Evolutionary conservation across 805 yeast genomes (phyloP).

Genomic region (Groenewaldozyma salmanticensis): DNA sequence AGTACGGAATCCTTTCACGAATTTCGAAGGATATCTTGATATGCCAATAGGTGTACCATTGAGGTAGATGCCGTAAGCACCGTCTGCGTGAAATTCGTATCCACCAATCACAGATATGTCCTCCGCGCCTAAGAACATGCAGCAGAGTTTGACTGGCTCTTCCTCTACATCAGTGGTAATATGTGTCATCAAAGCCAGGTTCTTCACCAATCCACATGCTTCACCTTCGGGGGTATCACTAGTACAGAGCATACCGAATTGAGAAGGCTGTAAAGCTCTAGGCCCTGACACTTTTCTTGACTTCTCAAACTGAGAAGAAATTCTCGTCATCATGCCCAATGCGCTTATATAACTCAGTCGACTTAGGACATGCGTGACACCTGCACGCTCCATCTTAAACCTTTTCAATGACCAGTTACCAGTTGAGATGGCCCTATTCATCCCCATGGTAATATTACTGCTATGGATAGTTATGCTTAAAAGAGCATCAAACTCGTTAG

Average conservation of each 20-base stretch:
- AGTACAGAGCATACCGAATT: slow-evolving; percentile 97
- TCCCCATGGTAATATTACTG: slow-evolving; percentile 85
- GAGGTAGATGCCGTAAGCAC: slow-evolving; percentile 77
- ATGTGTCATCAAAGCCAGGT: slow-evolving; percentile 95
- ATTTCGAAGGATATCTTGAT: slow-evolving; percentile 75
- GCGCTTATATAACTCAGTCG: slow-evolving; percentile 90
- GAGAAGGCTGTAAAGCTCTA: slow-evolving; percentile 97
- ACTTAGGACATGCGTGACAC: slow-evolving; percentile 93
- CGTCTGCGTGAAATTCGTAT: slow-evolving; percentile 62
- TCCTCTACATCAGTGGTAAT: slow-evolving; percentile 98
- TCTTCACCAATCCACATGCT: slow-evolving; percentile 97
- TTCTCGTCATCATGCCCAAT: slow-evolving; percentile 98
- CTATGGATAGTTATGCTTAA: slow-evolving; percentile 84
- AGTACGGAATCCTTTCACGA: slow-evolving; percentile 67
- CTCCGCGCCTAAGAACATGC: slow-evolving; percentile 83
- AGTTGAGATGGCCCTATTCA: slow-evolving; percentile 93
- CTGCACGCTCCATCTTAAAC: slow-evolving; percentile 99
- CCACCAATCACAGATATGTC: slow-evolving; percentile 74
- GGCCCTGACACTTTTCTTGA: slow-evolving; percentile 98
- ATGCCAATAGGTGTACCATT: slow-evolving; percentile 94
- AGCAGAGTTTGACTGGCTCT: slow-evolving; percentile 67
- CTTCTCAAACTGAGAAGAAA: slow-evolving; percentile 97
- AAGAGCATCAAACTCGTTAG: slow-evolving; percentile 90
- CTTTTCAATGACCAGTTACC: slow-evolving; percentile 99
- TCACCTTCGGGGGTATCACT: slow-evolving; percentile 99